A percentile compares a stretch with the other conserved stretches of the same genome.
phyloP scores from a whole-genome alignment of 192 early-diverging fungal genomes.

The Backusella liffmaniae region DNA sequence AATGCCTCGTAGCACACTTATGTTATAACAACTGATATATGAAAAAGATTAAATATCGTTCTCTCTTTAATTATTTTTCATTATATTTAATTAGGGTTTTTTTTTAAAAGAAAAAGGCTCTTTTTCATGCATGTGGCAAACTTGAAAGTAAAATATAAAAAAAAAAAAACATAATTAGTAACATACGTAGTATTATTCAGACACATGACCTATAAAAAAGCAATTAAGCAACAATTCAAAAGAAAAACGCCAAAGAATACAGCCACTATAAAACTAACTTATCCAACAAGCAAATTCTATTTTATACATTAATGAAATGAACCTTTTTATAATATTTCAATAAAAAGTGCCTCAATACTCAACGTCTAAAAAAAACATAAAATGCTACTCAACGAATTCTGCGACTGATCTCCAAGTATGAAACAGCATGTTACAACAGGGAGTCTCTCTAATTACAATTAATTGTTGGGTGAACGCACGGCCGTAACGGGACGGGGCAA shows the following conservation, averaged over 20 bases:
- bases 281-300: neutral
- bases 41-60: neutral
- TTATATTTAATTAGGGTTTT: neutral
- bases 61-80: neutral
- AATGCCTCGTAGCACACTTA: neutral
- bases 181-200: neutral
- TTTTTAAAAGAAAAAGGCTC: neutral
- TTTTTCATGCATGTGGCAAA: neutral
- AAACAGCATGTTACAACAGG: neutral
- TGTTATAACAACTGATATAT: neutral
- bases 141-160: neutral
- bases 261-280: neutral
- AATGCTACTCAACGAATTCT: neutral
- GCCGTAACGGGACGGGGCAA: neutral
- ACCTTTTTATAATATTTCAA: neutral
- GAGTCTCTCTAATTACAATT: neutral
- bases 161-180: neutral
- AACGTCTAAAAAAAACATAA: neutral
- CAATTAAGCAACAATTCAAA: neutral
- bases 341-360: neutral
- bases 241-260: neutral
- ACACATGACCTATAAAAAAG: neutral
- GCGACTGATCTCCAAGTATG: neutral
- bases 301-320: neutral
- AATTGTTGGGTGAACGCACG: neutral